These are phyloP conservation scores for Dryadomyces sulphureus DNA, from an alignment of 2,329 filamentous ascomycete species.

Conservation along the genomic window DNA sequence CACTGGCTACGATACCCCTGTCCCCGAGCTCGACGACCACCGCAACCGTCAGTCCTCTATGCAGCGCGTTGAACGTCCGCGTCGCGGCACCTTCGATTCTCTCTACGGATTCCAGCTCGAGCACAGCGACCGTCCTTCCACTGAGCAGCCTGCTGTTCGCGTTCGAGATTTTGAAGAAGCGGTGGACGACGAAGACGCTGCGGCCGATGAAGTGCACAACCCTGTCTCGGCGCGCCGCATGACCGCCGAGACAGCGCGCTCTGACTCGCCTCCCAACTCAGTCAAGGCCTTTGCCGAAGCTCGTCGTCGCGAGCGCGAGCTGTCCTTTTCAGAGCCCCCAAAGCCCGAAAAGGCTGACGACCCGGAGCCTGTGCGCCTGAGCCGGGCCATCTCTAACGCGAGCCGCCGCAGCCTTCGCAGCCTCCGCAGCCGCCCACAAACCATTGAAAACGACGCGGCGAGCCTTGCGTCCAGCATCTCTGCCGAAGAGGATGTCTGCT, in stretches of 20 bases:
- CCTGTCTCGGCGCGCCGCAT: conserved; percentile 34
- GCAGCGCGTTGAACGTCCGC: conserved; percentile 43
- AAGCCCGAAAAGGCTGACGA: conserved; percentile 18
- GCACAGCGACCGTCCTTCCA: background rate
- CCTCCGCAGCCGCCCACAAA: conserved; percentile 40
- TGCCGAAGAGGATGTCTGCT: conserved; percentile 79
- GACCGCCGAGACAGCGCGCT: conserved; percentile 46
- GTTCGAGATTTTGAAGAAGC: conserved; percentile 80
- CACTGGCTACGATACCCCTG: conserved; percentile 56
- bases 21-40: conserved; percentile 79
- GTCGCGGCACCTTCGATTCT: conserved; percentile 62
- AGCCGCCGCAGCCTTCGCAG: conserved; percentile 39
- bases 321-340: conserved; percentile 36
- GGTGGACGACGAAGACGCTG: conserved; percentile 60
- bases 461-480: conserved; percentile 52
- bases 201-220: conserved; percentile 27
- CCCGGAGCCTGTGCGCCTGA: conserved; percentile 41
- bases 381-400: conserved; percentile 55
- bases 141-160: conserved; percentile 22
- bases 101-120: conserved; percentile 32
- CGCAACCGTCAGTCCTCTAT: conserved; percentile 50
- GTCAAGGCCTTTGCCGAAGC: conserved; percentile 94
- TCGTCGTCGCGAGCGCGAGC: conserved; percentile 65
- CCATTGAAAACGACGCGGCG: conserved; percentile 43
- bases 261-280: conserved; percentile 82